A percentile compares a stretch with the other conserved stretches of the same genome.
Evolutionary conservation across 495 filamentous ascomycete species (phyloP).

Genomic region (Wilcoxina mikolae): DNA sequence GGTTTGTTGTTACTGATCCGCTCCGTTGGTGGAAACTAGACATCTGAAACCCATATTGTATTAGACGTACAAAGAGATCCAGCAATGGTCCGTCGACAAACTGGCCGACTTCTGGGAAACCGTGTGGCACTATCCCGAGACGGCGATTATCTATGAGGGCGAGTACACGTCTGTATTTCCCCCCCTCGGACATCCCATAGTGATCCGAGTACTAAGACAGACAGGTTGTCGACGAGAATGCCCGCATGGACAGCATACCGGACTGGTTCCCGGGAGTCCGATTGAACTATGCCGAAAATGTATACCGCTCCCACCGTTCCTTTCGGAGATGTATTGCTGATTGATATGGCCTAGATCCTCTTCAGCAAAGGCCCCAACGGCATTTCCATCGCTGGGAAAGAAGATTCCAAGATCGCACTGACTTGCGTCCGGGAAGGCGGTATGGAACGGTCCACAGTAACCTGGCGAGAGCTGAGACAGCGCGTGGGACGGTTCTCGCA

Average conservation of each 20-base stretch:
- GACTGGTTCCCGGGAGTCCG: slow-evolving; percentile 51
- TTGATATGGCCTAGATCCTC: background rate
- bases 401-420: slow-evolving; percentile 50
- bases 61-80: slow-evolving; percentile 49
- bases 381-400: slow-evolving; percentile 43
- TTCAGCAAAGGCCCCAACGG: slow-evolving; percentile 20
- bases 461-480: slow-evolving; percentile 47
- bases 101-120: slow-evolving; percentile 53
- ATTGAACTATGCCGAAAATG: slow-evolving; percentile 51
- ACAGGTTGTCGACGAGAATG: slow-evolving; percentile 49
- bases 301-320: slow-evolving; percentile 30
- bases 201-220: background rate
- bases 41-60: background rate
- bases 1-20: slow-evolving; percentile 16
- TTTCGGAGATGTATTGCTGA: background rate
- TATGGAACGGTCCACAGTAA: slow-evolving; percentile 40
- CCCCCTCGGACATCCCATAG: background rate
- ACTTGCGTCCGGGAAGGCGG: slow-evolving; percentile 61
- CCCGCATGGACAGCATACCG: slow-evolving; percentile 52
- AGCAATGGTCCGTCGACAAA: slow-evolving; percentile 45
- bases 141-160: slow-evolving; percentile 47
- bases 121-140: slow-evolving; percentile 38
- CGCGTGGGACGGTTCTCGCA: slow-evolving; percentile 42
- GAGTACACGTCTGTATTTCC: slow-evolving; percentile 30
- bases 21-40: background rate